Evolutionary conservation across 2,329 filamentous ascomycete genomes (phyloP).

Genomic region (Xylaria sp.): DNA sequence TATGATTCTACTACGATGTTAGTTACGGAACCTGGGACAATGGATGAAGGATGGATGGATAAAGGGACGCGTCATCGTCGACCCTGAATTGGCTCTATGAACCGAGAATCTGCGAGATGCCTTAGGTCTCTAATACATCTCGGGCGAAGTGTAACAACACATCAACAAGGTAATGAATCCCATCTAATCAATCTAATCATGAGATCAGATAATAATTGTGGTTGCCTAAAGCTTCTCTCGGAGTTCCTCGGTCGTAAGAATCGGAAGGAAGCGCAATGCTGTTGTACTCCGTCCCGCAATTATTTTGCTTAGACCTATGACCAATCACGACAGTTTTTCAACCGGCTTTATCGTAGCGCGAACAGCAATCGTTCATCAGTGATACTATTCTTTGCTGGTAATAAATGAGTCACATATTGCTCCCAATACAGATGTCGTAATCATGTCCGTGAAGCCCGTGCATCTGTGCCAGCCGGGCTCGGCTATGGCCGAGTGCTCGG

Average conservation of each 20-base stretch:
- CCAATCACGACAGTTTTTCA: slow-evolving; percentile 12
- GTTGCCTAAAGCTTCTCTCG: slow-evolving; percentile 21
- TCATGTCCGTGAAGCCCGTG: background rate
- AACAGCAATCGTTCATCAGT: background rate
- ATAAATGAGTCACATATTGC: background rate
- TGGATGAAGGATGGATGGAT: background rate
- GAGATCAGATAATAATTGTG: slow-evolving; percentile 25
- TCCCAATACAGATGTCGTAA: slow-evolving; percentile 9
- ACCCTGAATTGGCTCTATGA: background rate
- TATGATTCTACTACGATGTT: background rate
- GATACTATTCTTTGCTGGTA: background rate
- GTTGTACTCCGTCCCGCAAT: background rate
- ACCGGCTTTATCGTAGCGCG: slow-evolving; percentile 5
- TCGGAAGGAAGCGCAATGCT: background rate
- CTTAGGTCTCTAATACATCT: background rate
- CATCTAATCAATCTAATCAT: slow-evolving; percentile 21
- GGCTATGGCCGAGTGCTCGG: slow-evolving; percentile 28
- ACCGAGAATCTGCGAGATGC: background rate
- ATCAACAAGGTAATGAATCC: slow-evolving; percentile 7
- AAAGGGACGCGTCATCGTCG: slow-evolving; percentile 2
- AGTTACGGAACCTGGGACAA: background rate
- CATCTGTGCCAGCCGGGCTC: background rate
- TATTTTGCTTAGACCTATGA: background rate
- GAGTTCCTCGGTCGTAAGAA: slow-evolving; percentile 21
- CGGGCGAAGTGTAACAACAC: background rate